Base-by-base conservation (phyloP, 1,284 basidiomycete genomes). In the Mrakiaceae sp. region DNA sequence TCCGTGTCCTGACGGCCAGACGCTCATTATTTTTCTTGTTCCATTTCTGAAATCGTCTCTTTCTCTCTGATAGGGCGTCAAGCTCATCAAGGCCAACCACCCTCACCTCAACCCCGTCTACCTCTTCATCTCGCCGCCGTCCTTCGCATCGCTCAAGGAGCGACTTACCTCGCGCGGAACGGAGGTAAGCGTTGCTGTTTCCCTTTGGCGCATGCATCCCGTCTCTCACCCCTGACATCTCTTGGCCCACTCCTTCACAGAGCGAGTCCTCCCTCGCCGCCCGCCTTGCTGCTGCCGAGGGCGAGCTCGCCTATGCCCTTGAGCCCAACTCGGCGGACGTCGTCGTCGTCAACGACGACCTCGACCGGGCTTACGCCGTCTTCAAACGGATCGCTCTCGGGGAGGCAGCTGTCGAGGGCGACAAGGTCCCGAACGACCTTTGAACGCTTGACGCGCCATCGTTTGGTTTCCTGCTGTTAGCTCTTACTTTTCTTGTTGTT, bases 71-170 rank as follows among this genome's bases (percentile, higher is more conserved):
- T 74, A 96, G 88, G 93, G 93, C 63, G 90, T 97, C 66, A 85
- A 85, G 69, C 87, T 93, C 76, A 87, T 98, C 72, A 93, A 92
- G 74, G 76, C 80, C 46, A 78, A 81, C 84, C 87, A 70, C 68
- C 74, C 80, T 0, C 77, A 83, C 62, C 78, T 98, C 54, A 81
- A 88, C 71, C 90, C 94, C 6, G 82, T 97, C 68, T 97, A 87
- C 78, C 83, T 97, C 70, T 99, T 99, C 78, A 84, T 99, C 72
- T 86, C 90, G 0, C 95, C 95, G 0, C 96, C 95, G 0, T 83
- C 84, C 8, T 79, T 96, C 72, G 54, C 79, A 7, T 78, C 78
- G 11, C 83, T 97, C 49, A 83, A 83, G 48, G 68, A 76, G 6
- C 86, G 96, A 52, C 81, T 98, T 7, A 79, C 81, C 48, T 81